Conservation (phyloP, 495 filamentous ascomycete genomes). For the Hypoxylon perforatum region DNA sequence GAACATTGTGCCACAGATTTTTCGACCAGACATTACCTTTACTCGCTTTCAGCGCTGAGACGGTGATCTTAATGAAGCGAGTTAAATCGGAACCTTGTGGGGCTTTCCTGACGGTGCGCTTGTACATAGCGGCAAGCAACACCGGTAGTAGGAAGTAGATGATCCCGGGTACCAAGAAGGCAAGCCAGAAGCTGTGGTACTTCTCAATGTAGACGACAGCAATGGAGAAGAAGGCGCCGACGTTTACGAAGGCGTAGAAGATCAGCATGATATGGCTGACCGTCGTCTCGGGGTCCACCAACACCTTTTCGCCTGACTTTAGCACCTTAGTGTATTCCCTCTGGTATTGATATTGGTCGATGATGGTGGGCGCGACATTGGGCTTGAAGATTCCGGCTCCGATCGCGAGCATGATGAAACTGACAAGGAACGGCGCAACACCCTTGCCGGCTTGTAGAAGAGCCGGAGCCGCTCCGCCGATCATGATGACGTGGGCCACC, state of each 20-base stretch:
- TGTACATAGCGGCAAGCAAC: slow-evolving; percentile 55
- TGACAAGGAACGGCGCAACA: slow-evolving; percentile 61
- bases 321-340: slow-evolving; percentile 67
- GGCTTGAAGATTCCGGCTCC: slow-evolving; percentile 80
- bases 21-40: slow-evolving; percentile 60
- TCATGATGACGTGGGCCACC: slow-evolving; percentile 66
- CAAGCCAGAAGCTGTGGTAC: slow-evolving; percentile 74
- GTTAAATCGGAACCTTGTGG: slow-evolving; percentile 56
- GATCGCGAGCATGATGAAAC: slow-evolving; percentile 61
- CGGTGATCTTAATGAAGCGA: slow-evolving; percentile 53
- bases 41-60: slow-evolving; percentile 51
- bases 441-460: slow-evolving; percentile 62
- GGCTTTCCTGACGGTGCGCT: slow-evolving; percentile 50
- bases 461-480: slow-evolving; percentile 63
- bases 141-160: slow-evolving; percentile 61
- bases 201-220: slow-evolving; percentile 74
- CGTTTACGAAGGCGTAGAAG: slow-evolving; percentile 78
- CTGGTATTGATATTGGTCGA: slow-evolving; percentile 70
- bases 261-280: slow-evolving; percentile 72
- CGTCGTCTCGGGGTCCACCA: slow-evolving; percentile 77
- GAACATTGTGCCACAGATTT: slow-evolving; percentile 61
- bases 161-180: slow-evolving; percentile 65
- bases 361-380: slow-evolving; percentile 68
- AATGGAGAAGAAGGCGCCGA: slow-evolving; percentile 75
- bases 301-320: slow-evolving; percentile 74